Evolutionary conservation across 2,329 filamentous ascomycete genomes (phyloP).

Genomic region (Fusarium cicatricum): DNA sequence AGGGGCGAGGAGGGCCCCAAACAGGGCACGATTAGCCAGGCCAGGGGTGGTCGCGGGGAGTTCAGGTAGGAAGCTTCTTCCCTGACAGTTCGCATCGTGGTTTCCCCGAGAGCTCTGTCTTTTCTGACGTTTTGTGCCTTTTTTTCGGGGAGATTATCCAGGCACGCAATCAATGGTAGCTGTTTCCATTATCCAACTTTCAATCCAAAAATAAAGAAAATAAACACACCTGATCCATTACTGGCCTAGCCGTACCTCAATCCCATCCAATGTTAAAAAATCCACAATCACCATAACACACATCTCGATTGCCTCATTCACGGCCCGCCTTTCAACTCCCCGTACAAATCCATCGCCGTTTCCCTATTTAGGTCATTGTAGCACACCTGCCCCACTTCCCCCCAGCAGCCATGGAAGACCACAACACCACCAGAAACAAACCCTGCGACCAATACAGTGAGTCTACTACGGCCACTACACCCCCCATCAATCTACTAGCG

Average conservation of each 20-base stretch:
- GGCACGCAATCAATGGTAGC: no score
- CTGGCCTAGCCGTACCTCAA: background rate
- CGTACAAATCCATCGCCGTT: slow-evolving; percentile 5
- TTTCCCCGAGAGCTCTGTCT: slow-evolving; percentile 8
- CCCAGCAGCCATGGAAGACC: background rate
- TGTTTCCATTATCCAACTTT: background rate
- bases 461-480: slow-evolving; percentile 1
- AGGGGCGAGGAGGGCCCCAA: background rate
- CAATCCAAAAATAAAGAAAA: no score
- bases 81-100: background rate
- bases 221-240: no score
- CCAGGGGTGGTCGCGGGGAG: slow-evolving; percentile 23
- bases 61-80: slow-evolving; percentile 14
- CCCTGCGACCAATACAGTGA: background rate
- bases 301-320: slow-evolving; percentile 25
- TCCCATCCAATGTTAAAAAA: background rate
- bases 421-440: background rate
- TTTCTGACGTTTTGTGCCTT: slow-evolving; percentile 15
- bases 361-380: background rate
- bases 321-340: slow-evolving; percentile 25
- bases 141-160: slow-evolving; percentile 22
- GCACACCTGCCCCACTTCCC: slow-evolving; percentile 23
- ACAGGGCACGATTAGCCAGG: background rate
- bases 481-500: background rate
- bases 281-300: background rate